Percentiles rank a stretch among this genome's conserved stretches.
phyloP scores from a whole-genome alignment of 1,284 basidiomycete genomes.

The Clitocybe nebularis region DNA sequence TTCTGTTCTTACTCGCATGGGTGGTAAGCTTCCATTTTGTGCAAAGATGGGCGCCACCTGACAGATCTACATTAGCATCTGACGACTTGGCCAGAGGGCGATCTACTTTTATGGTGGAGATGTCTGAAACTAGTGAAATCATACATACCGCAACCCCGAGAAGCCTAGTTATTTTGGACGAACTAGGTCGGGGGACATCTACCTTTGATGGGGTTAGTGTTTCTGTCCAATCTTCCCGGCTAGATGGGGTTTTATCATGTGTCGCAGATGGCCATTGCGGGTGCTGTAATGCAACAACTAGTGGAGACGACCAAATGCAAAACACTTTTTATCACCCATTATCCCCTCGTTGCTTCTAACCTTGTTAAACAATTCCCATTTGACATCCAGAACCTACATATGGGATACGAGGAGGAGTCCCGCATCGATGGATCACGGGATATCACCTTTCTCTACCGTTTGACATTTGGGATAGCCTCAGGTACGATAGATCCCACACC shows the following conservation, averaged over 20 bases:
- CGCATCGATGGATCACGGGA: slow-evolving; percentile 68
- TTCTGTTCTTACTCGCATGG: slow-evolving; percentile 85
- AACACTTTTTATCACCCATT: slow-evolving; percentile 94
- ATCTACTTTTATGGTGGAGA: slow-evolving; percentile 95
- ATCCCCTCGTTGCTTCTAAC: slow-evolving; percentile 69
- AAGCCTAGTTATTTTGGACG: slow-evolving; percentile 85
- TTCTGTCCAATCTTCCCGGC: neutral
- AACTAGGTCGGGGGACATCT: slow-evolving; percentile 80
- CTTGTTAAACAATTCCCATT: slow-evolving; percentile 49
- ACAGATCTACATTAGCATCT: slow-evolving; percentile 48
- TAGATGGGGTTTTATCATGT: slow-evolving; percentile 2
- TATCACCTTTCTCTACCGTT: slow-evolving; percentile 82
- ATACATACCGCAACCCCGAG: slow-evolving; percentile 66
- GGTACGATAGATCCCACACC: too few species aligned
- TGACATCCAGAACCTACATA: slow-evolving; percentile 77
- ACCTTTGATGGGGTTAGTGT: slow-evolving; percentile 77
- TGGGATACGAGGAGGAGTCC: slow-evolving; percentile 73
- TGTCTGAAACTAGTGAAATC: slow-evolving; percentile 92
- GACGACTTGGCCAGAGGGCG: slow-evolving; percentile 84
- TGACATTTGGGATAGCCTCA: slow-evolving; percentile 69
- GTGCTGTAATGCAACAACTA: slow-evolving; percentile 76
- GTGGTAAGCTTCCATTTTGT: slow-evolving; percentile 43
- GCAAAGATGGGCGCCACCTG: slow-evolving; percentile 5
- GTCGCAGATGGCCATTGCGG: slow-evolving; percentile 77
- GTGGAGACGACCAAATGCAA: slow-evolving; percentile 63